Base-by-base conservation (phyloP, 495 filamentous ascomycete species). In the Trichoderma asperelloides region DNA sequence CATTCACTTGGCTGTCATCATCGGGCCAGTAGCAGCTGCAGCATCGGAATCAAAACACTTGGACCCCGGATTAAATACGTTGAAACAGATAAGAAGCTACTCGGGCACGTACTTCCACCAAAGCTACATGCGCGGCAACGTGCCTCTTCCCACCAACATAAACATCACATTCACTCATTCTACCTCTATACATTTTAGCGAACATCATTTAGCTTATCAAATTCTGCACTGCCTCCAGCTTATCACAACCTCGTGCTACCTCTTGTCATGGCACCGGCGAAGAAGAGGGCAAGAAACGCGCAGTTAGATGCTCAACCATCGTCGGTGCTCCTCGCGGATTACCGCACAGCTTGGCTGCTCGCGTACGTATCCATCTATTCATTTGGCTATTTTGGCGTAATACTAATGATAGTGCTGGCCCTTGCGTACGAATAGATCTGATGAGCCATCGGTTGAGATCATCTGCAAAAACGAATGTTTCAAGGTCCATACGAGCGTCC, bases 261-360 rank as follows among this genome's bases (percentile, higher is more conserved):
- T 13, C 55, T 60, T 60, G 55, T 25, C 13, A 64, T 64, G 62
- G 62, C 62, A 30, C 62, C 62, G 33, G 8, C 62, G 40, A 64
- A 21, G 25, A 64, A 64, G 16, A 64, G 40, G 21, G 18, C 40
- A 12, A 39, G 33, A 40, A 41, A 13, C 33, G 40, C 62, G 27
- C 21, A 64, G 18, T 33, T 13, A 15, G 62, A 39, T 23, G n/a
- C 23, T 11, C 16, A 13, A n/a, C 3, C 30, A 2, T 8, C 62
- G 16, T 64, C 62, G 62, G 40, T 45, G 62, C 62, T 64, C 16
- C 62, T 64, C 15, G 27, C 62, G 0, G 62, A 64, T 41, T 64
- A 45, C 27, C 62, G 62, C n/a, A 45, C 62, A 5, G 28, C 33
- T 21, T 64, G 62, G 62, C 62, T 64, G 1, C 33, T 64, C 7